Base-by-base conservation (phyloP, 2,329 filamentous ascomycete genomes). In the Fusarium sp. region DNA sequence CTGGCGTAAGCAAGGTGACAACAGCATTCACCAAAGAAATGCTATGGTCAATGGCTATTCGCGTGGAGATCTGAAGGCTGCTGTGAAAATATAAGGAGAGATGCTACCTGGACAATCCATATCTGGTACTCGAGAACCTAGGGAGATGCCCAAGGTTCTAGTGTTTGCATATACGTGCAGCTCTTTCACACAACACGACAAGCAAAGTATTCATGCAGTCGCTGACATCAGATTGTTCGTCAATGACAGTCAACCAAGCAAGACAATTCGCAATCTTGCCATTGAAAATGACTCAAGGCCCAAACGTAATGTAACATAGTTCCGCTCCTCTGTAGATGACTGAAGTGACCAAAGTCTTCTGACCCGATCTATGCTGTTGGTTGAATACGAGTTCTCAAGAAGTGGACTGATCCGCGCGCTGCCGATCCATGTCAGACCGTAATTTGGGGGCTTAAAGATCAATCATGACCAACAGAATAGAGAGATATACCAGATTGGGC, bases 41-140 rank as follows among this genome's bases (percentile, higher is more conserved):
- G n/a, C 18, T 42, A 7, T 24, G 6, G 10, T 18, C 6, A 7
- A 42, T 8, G 5, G n/a, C 22, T n/a, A 39, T 6, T 39, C 22
- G 13, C 13, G 15, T 10, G 22, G 4, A 4, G 13, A 0, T 26
- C 7, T 13, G 41, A 44, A 26, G 26, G 7, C 7, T 26, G 5
- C 41, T 1, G 11, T 44, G 6, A 16, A 7, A 24, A 7, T 12
- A 0, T 6, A 11, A 42, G 9, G 8, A 15, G 1, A 10, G 3
- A 24, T 0, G 1, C 41, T 26, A 24, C 14, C 9, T 7, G 7
- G 11, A 24, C 1, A 26, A 8, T 26, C 6, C 5, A 26, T 13
- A 13, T 18, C 5, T 3, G 5, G 11, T 3, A 4, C 18, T n/a
- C 15, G 2, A 0, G 22, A n/a, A 11, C 3, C 0, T 16, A 0